Percentiles rank a stretch among this genome's conserved stretches.
These are phyloP conservation scores for Paecilomyces sp. DNA, from an alignment of 2,329 filamentous ascomycete genomes.

Conservation along the genomic window DNA sequence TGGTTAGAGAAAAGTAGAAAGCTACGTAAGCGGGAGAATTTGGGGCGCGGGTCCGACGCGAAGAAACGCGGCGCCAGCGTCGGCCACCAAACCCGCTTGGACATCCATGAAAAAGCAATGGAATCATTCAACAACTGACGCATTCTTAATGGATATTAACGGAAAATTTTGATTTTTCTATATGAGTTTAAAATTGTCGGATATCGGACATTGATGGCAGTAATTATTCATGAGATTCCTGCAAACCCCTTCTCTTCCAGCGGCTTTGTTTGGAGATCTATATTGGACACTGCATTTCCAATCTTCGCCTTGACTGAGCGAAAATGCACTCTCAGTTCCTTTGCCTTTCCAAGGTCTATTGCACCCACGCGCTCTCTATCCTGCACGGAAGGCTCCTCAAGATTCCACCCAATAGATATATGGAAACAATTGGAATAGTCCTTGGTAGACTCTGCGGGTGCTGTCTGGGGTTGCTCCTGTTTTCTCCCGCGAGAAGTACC, in stretches of 20 bases:
- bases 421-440: conserved; percentile 63
- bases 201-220: neutral
- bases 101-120: too few species aligned
- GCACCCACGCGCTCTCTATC: conserved; percentile 23
- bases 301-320: conserved; percentile 65
- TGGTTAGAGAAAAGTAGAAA: neutral
- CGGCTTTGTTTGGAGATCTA: conserved; percentile 15
- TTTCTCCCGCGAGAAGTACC: conserved; percentile 14
- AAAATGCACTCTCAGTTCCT: conserved; percentile 46
- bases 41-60: too few species aligned
- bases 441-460: conserved; percentile 15
- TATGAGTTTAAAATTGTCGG: too few species aligned
- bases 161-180: neutral
- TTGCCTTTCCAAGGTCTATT: conserved; percentile 23
- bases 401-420: conserved; percentile 81
- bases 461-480: conserved; percentile 8
- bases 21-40: neutral
- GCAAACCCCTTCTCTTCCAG: conserved; percentile 7
- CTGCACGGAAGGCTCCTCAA: conserved; percentile 47
- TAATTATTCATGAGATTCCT: conserved; percentile 7
- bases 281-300: conserved; percentile 55
- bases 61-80: too few species aligned
- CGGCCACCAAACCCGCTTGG: too few species aligned
- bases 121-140: too few species aligned
- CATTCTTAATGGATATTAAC: too few species aligned